Evolutionary conservation across 495 filamentous ascomycete genomes (phyloP).

Genomic region (Lophiostoma macrostomum): DNA sequence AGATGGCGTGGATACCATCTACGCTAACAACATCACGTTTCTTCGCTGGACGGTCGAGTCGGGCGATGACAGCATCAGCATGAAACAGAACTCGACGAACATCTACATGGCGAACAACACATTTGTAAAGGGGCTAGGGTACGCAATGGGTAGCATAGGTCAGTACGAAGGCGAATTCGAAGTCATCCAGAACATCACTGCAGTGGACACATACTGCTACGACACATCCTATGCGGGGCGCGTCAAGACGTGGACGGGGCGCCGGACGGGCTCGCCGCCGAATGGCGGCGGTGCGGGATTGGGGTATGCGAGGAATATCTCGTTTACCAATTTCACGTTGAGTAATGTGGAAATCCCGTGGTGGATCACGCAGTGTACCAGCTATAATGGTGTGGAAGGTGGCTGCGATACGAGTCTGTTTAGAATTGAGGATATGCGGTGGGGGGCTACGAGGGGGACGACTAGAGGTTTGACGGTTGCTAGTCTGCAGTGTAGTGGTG

Average conservation of each 20-base stretch:
- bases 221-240: conserved; percentile 45
- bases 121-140: conserved; percentile 32
- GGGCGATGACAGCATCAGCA: conserved; percentile 34
- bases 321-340: not conserved
- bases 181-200: conserved; percentile 41
- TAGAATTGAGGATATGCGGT: not conserved
- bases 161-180: conserved; percentile 46
- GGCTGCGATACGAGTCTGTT: conserved; percentile 2
- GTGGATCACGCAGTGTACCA: conserved; percentile 1
- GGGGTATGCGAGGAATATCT: not conserved
- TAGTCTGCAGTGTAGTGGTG: conserved; percentile 14
- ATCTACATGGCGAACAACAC: conserved; percentile 21
- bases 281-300: conserved; percentile 8
- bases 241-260: conserved; percentile 39
- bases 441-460: not conserved
- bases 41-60: conserved; percentile 29
- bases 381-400: not conserved
- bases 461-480: not conserved
- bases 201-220: conserved; percentile 38
- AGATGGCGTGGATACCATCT: conserved; percentile 23
- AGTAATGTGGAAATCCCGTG: not conserved
- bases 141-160: conserved; percentile 48
- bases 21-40: conserved; percentile 23
- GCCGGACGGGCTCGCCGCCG: conserved; percentile 6
- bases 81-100: conserved; percentile 33